Evolutionary conservation across 306 rosid species (phyloP), one percentile per base, ranked within the genome.

Genomic region (Lotus japonicus): DNA sequence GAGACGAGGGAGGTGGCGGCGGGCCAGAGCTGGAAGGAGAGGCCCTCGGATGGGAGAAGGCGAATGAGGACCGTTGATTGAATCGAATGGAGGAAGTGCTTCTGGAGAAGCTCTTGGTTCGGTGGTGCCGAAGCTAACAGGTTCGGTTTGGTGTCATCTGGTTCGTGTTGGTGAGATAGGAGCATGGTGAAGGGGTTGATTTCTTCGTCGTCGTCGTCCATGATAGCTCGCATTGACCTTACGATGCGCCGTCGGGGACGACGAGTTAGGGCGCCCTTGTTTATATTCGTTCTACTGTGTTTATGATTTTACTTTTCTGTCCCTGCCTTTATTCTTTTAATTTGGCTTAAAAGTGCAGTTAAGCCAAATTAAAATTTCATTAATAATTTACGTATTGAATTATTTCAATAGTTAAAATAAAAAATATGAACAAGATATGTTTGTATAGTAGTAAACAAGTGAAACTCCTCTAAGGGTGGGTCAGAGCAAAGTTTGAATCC

Each of bases 1-100:
- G 88, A 77, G 75, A 94, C 90, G 59, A 94, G 84, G 4, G 96
- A 19, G 52, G 89, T 90, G 69, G 99, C 99, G 1, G 97, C 96
- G 3, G 97, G 97, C 99, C 99, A 90, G 70, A 94, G 95, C 89
- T 94, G 96, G 78, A 94, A 94, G 60, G 97, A 79, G 66, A 94
- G 75, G 18, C 99, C 97, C 64, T 88, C 84, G 3, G 96, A 88
- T 6, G 92, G 97, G 51, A 94, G 85, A 70, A 85, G 92, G 41
- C 97, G 83, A 82, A 87, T 90, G 44, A 62, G 38, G 39, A 94
- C 49, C 36, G 79, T 68, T 26, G 96, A 79, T 39, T 81, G 74
- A 50, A 85, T 82, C 62, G 97, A 94, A 53, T 26, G 79, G 78
- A 94, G 72, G 66, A 64, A 66, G 70, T 89, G 88, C 10, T 61